Conservation (phyloP, 2,329 filamentous ascomycete genomes). For the Aspergillus jensenii region DNA sequence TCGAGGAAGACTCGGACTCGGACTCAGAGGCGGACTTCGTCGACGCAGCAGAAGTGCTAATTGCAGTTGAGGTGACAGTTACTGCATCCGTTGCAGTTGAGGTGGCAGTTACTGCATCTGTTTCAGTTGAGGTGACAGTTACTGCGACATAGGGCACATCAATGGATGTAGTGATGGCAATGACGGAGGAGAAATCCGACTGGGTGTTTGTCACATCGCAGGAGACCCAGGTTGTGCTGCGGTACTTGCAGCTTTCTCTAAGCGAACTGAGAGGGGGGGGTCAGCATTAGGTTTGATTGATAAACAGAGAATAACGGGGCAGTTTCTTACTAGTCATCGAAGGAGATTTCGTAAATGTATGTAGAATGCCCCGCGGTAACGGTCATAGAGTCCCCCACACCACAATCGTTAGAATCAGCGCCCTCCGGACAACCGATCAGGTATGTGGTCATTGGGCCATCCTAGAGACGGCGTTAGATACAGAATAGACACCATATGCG, state of each 20-base stretch:
- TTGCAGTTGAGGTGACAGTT: neutral
- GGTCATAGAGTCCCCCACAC: constrained; percentile 3
- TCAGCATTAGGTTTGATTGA: neutral
- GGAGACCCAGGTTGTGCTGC: constrained; percentile 26
- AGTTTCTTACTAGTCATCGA: constrained; percentile 13
- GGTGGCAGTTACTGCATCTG: constrained; percentile 16
- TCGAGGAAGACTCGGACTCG: neutral
- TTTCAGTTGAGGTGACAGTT: constrained; percentile 27
- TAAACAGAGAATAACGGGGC: neutral
- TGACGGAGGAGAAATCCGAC: constrained; percentile 10
- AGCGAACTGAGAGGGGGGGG: constrained; percentile 5
- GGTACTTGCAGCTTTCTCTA: constrained; percentile 21
- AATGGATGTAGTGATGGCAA: constrained; percentile 12
- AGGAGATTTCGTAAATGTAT: constrained; percentile 2
- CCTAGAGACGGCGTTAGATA: constrained; percentile 12
- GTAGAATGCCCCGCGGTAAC: constrained; percentile 13
- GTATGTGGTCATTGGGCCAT: constrained; percentile 20
- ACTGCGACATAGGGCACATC: constrained; percentile 12
- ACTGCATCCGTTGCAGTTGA: constrained; percentile 5
- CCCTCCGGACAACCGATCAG: constrained; percentile 15
- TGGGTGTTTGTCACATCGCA: constrained; percentile 18
- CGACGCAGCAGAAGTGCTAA: constrained; percentile 10
- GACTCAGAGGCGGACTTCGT: constrained; percentile 7
- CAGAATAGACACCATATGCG: neutral
- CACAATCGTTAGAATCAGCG: constrained; percentile 11